phyloP scores from a whole-genome alignment of 495 filamentous ascomycete species.

The Xylaria telfairii region DNA sequence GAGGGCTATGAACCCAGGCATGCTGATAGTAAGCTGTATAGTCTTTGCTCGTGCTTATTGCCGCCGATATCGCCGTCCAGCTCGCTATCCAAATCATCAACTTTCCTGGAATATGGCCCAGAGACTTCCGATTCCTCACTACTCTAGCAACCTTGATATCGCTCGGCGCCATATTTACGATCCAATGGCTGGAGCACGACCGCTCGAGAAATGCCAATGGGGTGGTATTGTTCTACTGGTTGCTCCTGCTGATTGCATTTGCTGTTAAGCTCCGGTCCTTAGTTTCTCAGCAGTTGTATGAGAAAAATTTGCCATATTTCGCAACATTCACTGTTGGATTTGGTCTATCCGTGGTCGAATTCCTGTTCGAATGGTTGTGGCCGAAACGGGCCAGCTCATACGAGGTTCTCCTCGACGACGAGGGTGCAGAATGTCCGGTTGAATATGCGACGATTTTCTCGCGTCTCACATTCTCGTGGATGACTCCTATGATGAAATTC shows the following conservation, averaged over 20 bases:
- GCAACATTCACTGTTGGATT: slow-evolving; percentile 75
- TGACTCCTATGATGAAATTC: slow-evolving; percentile 97
- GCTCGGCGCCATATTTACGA: slow-evolving; percentile 76
- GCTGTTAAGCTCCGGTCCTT: slow-evolving; percentile 88
- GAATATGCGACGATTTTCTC: slow-evolving; percentile 97
- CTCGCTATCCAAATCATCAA: slow-evolving; percentile 77
- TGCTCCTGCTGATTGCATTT: slow-evolving; percentile 81
- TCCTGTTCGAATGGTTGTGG: slow-evolving; percentile 86
- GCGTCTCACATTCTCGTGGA: slow-evolving; percentile 94
- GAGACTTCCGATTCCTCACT: slow-evolving; percentile 92
- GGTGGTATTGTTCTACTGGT: slow-evolving; percentile 95
- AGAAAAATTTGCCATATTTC: slow-evolving; percentile 74
- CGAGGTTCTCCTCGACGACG: slow-evolving; percentile 75
- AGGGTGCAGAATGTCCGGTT: slow-evolving; percentile 86
- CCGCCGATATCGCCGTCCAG: slow-evolving; percentile 71
- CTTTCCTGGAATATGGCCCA: slow-evolving; percentile 70
- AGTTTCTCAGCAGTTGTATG: slow-evolving; percentile 74
- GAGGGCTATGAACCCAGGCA: slow-evolving; percentile 27
- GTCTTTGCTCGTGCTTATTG: slow-evolving; percentile 72
- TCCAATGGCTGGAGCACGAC: slow-evolving; percentile 93
- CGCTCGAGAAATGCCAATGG: slow-evolving; percentile 89
- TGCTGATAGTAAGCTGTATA: slow-evolving; percentile 51
- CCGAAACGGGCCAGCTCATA: slow-evolving; percentile 88
- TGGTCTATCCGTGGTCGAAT: slow-evolving; percentile 75
- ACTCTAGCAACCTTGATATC: slow-evolving; percentile 79